Evolutionary conservation across 352 stramenopile species (phyloP).

Genomic region (Globisporangium apiculatum): DNA sequence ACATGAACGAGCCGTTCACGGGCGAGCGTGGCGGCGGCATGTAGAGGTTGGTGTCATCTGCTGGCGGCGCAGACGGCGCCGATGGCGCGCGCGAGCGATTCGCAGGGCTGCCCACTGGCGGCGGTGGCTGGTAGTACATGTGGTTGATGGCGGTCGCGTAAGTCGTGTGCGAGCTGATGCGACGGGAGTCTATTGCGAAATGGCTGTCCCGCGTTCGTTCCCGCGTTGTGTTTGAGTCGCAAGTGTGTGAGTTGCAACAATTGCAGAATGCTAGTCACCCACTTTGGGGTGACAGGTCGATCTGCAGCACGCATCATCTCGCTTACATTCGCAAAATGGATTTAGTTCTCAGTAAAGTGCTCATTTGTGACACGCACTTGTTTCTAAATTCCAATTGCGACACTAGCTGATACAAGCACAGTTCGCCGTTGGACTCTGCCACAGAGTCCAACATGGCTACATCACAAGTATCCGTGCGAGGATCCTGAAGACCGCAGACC

Average conservation of each 20-base stretch:
- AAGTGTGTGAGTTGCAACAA: neutral
- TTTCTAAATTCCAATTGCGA: neutral
- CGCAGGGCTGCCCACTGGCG: conserved; percentile 5
- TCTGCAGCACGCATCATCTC: no score
- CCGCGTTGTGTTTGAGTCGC: neutral
- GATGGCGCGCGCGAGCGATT: conserved; percentile 17
- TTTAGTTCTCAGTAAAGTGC: no score
- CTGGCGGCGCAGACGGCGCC: conserved; percentile 30
- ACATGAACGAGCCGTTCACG: conserved; percentile 21
- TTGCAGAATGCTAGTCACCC: no score
- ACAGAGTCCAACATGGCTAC: neutral
- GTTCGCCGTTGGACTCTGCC: neutral
- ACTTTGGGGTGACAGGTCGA: no score
- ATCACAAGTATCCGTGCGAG: neutral
- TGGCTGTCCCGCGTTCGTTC: neutral
- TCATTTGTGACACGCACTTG: neutral
- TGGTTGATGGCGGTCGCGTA: no score
- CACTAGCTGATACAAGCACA: neutral
- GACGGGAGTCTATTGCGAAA: neutral
- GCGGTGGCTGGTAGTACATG: conserved; percentile 10
- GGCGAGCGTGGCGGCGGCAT: conserved; percentile 3
- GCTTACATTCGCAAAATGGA: no score
- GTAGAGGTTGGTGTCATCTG: conserved; percentile 23
- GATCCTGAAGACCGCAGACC: neutral
- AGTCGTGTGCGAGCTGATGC: neutral